phyloP scores from a whole-genome alignment of 2,329 filamentous ascomycete species.

The Ceratocystis huliohia region DNA sequence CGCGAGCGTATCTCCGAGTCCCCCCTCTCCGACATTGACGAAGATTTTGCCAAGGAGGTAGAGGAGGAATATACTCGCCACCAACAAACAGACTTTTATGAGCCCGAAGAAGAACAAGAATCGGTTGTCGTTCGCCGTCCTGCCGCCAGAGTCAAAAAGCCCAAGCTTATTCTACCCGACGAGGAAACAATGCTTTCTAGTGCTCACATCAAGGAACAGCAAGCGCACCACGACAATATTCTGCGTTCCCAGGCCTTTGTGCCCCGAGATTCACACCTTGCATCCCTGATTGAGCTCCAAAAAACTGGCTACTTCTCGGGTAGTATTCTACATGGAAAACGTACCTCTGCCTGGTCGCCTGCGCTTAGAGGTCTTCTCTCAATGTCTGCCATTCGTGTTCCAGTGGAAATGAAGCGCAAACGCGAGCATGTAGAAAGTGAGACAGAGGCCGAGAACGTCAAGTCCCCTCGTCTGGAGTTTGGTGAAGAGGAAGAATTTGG shows the following conservation, averaged over 20 bases:
- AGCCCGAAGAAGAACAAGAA: conserved; percentile 46
- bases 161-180: conserved; percentile 74
- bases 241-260: conserved; percentile 71
- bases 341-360: conserved; percentile 72
- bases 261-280: conserved; percentile 71
- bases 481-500: conserved; percentile 50
- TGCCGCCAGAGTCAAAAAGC: conserved; percentile 59
- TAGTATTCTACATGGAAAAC: conserved; percentile 69
- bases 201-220: conserved; percentile 71
- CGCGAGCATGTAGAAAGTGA: conserved; percentile 77
- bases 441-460: conserved; percentile 55
- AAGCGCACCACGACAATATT: conserved; percentile 75
- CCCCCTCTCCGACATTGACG: conserved; percentile 56
- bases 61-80: conserved; percentile 45
- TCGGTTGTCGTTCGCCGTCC: conserved; percentile 51
- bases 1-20: conserved; percentile 56
- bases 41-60: conserved; percentile 46
- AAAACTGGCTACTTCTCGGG: conserved; percentile 82
- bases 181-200: conserved; percentile 64
- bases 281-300: conserved; percentile 84
- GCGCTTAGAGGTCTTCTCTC: conserved; percentile 90
- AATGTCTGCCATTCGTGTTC: conserved; percentile 62
- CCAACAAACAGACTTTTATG: conserved; percentile 45
- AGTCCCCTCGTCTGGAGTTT: conserved; percentile 57
- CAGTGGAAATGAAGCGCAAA: conserved; percentile 82